Conservation (phyloP, 441 rosid species). For the Omphalea diandra region DNA sequence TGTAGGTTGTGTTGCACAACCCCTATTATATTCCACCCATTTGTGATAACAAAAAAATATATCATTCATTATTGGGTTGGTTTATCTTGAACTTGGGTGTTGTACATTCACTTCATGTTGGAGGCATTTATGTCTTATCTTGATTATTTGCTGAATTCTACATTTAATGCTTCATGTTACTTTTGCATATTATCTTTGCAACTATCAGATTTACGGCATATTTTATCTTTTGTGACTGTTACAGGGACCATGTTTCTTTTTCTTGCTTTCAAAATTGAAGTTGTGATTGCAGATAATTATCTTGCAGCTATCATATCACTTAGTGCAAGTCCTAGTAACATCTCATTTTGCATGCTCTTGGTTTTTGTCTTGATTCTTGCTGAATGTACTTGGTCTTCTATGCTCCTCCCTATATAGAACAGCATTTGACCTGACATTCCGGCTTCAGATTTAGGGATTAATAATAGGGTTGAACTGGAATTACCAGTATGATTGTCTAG, state of each 20-base stretch:
- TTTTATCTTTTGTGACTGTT: neutral
- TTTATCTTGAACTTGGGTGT: neutral
- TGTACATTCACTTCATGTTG: neutral
- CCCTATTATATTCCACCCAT: too few species aligned
- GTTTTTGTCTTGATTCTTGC: neutral
- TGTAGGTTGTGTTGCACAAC: too few species aligned
- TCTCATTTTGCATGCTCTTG: neutral
- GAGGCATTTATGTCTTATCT: neutral
- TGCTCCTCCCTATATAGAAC: too few species aligned
- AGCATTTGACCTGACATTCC: too few species aligned
- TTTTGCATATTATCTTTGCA: too few species aligned
- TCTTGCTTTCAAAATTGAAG: neutral
- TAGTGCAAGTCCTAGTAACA: neutral
- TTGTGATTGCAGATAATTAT: neutral
- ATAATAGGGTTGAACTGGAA: neutral
- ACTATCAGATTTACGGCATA: too few species aligned
- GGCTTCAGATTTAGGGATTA: too few species aligned
- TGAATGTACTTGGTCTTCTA: neutral
- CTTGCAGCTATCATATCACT: neutral
- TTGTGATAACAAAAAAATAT: too few species aligned
- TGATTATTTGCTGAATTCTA: neutral
- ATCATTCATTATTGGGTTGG: neutral
- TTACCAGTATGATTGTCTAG: neutral
- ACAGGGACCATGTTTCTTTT: neutral
- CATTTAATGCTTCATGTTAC: neutral